phyloP scores from a whole-genome alignment of 768 basidiomycete species.

The Amanita muscaria region DNA sequence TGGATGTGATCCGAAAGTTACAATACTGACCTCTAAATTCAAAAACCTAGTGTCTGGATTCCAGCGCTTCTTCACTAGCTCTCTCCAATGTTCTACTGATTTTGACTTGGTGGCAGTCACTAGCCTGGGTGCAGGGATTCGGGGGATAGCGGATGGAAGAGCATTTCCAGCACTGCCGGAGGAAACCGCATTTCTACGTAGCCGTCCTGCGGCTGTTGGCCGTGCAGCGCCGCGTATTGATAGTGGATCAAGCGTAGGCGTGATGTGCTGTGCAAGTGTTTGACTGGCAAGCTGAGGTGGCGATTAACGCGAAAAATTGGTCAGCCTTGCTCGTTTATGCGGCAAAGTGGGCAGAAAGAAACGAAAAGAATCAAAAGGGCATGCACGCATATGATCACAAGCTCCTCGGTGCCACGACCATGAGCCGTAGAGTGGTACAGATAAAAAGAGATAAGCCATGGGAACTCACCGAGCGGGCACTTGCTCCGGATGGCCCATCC shows the following conservation, averaged over 20 bases:
- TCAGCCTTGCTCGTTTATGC: background rate
- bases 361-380: no score
- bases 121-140: slow-evolving; percentile 3
- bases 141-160: slow-evolving; percentile 12
- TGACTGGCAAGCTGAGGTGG: slow-evolving; percentile 32
- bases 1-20: slow-evolving; percentile 7
- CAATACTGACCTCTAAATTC: slow-evolving; percentile 67
- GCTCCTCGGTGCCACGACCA: no score
- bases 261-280: slow-evolving; percentile 27
- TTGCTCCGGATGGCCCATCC: slow-evolving; percentile 35
- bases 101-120: slow-evolving; percentile 19
- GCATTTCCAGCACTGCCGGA: slow-evolving; percentile 8
- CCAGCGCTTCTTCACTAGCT: slow-evolving; percentile 67
- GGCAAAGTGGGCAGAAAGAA: no score
- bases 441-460: slow-evolving; percentile 20
- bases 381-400: no score
- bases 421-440: slow-evolving; percentile 15
- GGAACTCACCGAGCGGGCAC: slow-evolving; percentile 61
- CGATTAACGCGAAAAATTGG: slow-evolving; percentile 19
- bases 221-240: slow-evolving; percentile 60
- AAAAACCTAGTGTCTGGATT: slow-evolving; percentile 61
- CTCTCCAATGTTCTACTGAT: slow-evolving; percentile 63
- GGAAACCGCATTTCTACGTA: slow-evolving; percentile 49
- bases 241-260: slow-evolving; percentile 40
- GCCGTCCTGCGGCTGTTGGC: slow-evolving; percentile 38